phyloP scores from a whole-genome alignment of 176 grass and related monocot genomes.

The Hyparrhenia diplandra region DNA sequence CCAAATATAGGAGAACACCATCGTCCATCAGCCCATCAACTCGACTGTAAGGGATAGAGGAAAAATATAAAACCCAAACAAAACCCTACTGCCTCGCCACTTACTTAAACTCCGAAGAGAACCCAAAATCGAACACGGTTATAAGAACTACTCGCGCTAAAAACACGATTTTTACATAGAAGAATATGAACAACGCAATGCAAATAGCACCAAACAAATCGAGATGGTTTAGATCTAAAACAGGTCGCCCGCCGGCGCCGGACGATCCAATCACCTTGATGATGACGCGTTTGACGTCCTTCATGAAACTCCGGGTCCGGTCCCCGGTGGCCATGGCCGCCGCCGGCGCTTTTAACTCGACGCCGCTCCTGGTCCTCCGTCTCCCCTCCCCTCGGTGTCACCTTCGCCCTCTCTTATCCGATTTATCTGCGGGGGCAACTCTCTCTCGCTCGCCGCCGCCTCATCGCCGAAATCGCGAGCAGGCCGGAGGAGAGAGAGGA shows the following conservation, averaged over 20 bases:
- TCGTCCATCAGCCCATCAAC: background rate
- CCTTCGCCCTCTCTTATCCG: too few species aligned
- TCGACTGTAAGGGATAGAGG: background rate
- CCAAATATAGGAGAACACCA: too few species aligned
- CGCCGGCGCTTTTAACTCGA: background rate
- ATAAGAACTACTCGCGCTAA: background rate
- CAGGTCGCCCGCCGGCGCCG: background rate
- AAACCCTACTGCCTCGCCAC: background rate
- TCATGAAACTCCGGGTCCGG: conserved; percentile 54
- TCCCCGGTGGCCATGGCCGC: conserved; percentile 47
- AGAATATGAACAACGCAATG: background rate
- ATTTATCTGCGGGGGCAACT: too few species aligned
- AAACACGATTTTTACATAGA: background rate
- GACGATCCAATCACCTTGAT: conserved; percentile 53
- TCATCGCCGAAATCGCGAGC: too few species aligned
- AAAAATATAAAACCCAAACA: conserved; percentile 16
- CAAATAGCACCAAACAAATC: background rate
- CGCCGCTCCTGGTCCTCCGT: background rate
- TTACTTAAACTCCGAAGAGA: background rate
- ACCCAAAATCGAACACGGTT: background rate
- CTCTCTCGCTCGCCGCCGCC: too few species aligned
- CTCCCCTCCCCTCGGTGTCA: too few species aligned
- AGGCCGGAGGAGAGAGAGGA: too few species aligned
- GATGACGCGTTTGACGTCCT: conserved; percentile 74
- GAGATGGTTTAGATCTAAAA: conserved; percentile 23